Percentiles rank a stretch among this genome's conserved stretches.
phyloP scores from a whole-genome alignment of 139 green algal species.

The Gonium pectorale region DNA sequence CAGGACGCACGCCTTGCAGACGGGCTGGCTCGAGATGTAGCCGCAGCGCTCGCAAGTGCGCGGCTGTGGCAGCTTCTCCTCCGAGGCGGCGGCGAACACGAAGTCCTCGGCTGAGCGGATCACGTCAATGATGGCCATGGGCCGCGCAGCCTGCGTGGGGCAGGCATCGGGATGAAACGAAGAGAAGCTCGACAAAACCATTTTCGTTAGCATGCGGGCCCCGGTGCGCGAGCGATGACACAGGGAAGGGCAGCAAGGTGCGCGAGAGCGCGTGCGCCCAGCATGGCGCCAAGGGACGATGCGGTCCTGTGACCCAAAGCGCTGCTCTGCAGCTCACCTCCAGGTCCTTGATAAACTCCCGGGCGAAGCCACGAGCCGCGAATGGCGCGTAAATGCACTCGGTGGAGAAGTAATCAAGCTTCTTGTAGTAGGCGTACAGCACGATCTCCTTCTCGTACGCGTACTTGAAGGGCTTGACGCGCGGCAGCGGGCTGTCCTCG shows the following conservation, averaged over 20 bases:
- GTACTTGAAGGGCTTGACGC: constrained; percentile 98
- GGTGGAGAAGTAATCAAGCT: constrained; percentile 97
- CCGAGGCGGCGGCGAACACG: constrained; percentile 12
- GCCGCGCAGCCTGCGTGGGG: constrained; percentile 73
- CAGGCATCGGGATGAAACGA: too few relatives aligned
- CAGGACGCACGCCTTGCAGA: constrained; percentile 93
- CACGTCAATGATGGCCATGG: constrained; percentile 88
- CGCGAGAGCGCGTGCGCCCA: too few relatives aligned
- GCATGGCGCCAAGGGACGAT: too few relatives aligned
- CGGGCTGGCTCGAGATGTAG: constrained; percentile 87
- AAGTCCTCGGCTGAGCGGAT: constrained; percentile 89
- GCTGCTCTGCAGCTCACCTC: constrained; percentile 83
- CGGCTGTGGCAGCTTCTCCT: constrained; percentile 40
- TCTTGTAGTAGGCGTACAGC: constrained; percentile 99
- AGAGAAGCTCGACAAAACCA: too few relatives aligned
- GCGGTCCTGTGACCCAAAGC: too few relatives aligned
- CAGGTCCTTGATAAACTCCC: constrained; percentile 97
- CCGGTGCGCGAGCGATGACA: too few relatives aligned
- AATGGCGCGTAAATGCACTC: constrained; percentile 97
- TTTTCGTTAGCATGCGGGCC: too few relatives aligned
- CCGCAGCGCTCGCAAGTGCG: constrained; percentile 83
- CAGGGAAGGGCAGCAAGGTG: neutral
- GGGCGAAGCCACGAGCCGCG: constrained; percentile 90
- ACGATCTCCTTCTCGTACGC: constrained; percentile 99
- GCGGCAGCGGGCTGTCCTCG: constrained; percentile 81